Evolutionary conservation across 352 stramenopile species (phyloP).

Genomic region (Phytophthora melonis): DNA sequence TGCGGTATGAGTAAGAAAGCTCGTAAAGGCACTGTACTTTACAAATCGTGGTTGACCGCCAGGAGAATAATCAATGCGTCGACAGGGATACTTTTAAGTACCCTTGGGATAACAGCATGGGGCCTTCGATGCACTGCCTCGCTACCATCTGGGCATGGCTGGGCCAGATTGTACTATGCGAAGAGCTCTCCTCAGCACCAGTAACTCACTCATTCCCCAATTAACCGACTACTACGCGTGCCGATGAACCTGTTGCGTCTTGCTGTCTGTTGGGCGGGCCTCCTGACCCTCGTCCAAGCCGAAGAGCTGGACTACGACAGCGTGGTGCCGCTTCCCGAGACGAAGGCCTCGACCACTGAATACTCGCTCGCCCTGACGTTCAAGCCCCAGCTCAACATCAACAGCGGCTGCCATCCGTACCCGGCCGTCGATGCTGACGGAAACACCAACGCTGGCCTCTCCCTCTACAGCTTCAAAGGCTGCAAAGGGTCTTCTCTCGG

Average conservation of each 20-base stretch:
- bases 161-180: background rate
- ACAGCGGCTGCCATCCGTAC: conserved; percentile 24
- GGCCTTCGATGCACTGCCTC: background rate
- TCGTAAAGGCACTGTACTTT: background rate
- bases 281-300: conserved; percentile 9
- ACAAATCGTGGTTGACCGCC: background rate
- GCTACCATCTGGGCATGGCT: background rate
- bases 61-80: background rate
- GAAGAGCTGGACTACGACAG: conserved; percentile 22
- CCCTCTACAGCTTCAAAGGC: conserved; percentile 14
- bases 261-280: background rate
- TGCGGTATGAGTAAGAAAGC: no score
- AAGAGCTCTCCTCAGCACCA: background rate
- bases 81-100: background rate
- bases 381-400: conserved; percentile 32
- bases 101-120: no score
- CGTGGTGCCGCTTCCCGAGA: conserved; percentile 20
- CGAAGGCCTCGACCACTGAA: background rate
- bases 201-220: conserved; percentile 1
- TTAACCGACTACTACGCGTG: background rate
- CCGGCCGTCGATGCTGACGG: conserved; percentile 20
- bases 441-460: conserved; percentile 28
- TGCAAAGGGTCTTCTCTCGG: conserved; percentile 15
- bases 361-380: conserved; percentile 22
- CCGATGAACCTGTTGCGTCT: background rate